Evolutionary conservation across 108 stramenopile genomes (phyloP).

Genomic region (Seminavis robusta): DNA sequence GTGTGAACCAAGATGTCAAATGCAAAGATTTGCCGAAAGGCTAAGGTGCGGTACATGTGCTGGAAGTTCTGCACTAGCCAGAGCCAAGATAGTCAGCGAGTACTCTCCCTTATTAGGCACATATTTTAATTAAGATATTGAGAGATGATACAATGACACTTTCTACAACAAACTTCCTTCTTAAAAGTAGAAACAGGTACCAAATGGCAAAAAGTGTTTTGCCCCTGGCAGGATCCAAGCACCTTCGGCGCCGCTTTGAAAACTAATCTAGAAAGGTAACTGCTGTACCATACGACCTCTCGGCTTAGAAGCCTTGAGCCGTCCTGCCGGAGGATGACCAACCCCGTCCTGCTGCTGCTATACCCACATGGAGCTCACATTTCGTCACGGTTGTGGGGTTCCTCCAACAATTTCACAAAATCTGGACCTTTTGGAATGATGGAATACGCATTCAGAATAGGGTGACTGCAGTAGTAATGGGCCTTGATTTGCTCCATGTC

Average conservation of each 20-base stretch:
- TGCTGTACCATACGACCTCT: background rate
- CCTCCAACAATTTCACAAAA: slow-evolving; percentile 26
- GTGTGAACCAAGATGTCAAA: too few species aligned
- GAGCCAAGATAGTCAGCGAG: too few species aligned
- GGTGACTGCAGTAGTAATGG: slow-evolving; percentile 84
- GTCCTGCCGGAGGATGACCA: background rate
- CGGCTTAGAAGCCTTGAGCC: background rate
- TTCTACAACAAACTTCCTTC: too few species aligned
- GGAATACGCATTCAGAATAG: slow-evolving; percentile 50
- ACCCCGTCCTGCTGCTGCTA: background rate
- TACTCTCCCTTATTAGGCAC: too few species aligned
- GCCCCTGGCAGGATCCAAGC: background rate
- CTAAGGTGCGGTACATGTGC: too few species aligned
- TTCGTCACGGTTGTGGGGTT: slow-evolving; percentile 25
- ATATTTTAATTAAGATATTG: too few species aligned
- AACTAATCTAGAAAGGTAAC: background rate
- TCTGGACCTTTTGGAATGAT: slow-evolving; percentile 49
- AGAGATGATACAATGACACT: too few species aligned
- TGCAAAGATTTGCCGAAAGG: too few species aligned
- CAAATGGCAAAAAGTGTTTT: background rate
- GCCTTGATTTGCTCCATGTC: slow-evolving; percentile 91
- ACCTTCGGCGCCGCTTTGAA: background rate
- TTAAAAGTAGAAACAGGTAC: background rate
- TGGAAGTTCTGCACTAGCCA: too few species aligned
- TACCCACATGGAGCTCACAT: background rate